Evolutionary conservation across 495 filamentous ascomycete genomes (phyloP).

Genomic region (Penicillium bovifimosum): DNA sequence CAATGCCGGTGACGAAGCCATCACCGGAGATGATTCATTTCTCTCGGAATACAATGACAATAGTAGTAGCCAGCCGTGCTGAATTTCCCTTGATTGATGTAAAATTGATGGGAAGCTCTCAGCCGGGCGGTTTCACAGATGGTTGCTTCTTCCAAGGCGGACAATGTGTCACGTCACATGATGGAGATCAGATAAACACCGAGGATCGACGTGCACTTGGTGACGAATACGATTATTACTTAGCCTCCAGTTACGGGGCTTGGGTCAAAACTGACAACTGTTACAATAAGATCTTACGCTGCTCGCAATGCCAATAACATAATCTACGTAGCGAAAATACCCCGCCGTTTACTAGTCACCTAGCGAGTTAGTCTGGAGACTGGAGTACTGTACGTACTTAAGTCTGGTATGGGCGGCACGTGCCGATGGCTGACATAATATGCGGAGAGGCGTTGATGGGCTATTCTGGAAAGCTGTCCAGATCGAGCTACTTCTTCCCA

Average conservation of each 20-base stretch:
- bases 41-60: background rate
- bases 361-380: no score
- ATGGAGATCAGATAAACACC: slow-evolving; percentile 21
- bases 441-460: slow-evolving; percentile 18
- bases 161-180: slow-evolving; percentile 16
- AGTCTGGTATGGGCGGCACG: slow-evolving; percentile 9
- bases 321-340: background rate
- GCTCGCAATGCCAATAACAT: background rate
- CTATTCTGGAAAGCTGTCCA: slow-evolving; percentile 39
- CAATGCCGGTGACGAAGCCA: slow-evolving; percentile 33
- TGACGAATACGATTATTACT: background rate
- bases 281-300: background rate
- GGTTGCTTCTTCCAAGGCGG: slow-evolving; percentile 2
- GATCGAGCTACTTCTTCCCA: slow-evolving; percentile 16
- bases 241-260: background rate
- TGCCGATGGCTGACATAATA: slow-evolving; percentile 36
- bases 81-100: background rate
- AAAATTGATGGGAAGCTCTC: background rate
- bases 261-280: background rate
- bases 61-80: background rate
- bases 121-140: background rate
- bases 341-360: background rate
- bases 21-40: slow-evolving; percentile 20
- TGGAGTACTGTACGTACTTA: no score
- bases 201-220: background rate